phyloP scores from a whole-genome alignment of 139 green algal species.

The Pycnococcus provasolii region DNA sequence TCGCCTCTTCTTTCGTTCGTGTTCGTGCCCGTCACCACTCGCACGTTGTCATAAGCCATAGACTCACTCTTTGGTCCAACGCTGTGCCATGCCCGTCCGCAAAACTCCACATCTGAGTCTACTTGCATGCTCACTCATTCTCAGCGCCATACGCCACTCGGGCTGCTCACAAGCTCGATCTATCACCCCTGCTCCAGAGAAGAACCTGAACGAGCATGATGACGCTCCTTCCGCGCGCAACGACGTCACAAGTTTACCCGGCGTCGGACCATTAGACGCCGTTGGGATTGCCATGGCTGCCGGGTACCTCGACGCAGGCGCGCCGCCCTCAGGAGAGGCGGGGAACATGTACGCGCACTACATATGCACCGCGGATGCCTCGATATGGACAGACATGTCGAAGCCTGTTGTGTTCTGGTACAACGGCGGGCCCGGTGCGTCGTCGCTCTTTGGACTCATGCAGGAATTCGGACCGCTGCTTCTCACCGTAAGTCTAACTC shows the following conservation, averaged over 20 bases:
- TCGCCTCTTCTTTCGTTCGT: too few species aligned
- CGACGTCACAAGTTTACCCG: not conserved
- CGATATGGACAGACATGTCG: not conserved
- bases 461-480: conserved; percentile 20
- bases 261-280: not conserved
- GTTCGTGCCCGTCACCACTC: too few species aligned
- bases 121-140: too few species aligned
- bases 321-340: not conserved
- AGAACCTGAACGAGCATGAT: too few species aligned
- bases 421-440: conserved; percentile 20
- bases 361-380: not conserved
- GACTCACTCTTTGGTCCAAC: too few species aligned
- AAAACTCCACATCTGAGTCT: too few species aligned
- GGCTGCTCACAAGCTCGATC: too few species aligned
- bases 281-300: not conserved
- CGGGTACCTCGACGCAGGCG: conserved; percentile 10
- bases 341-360: conserved; percentile 16
- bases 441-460: conserved; percentile 15
- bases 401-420: conserved; percentile 15
- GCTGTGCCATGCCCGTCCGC: too few species aligned
- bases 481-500: not conserved
- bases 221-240: too few species aligned
- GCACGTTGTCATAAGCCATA: too few species aligned
- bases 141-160: too few species aligned
- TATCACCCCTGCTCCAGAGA: too few species aligned